Base-by-base conservation (phyloP, 305 asterid genomes). In the Solanum chacoense region DNA sequence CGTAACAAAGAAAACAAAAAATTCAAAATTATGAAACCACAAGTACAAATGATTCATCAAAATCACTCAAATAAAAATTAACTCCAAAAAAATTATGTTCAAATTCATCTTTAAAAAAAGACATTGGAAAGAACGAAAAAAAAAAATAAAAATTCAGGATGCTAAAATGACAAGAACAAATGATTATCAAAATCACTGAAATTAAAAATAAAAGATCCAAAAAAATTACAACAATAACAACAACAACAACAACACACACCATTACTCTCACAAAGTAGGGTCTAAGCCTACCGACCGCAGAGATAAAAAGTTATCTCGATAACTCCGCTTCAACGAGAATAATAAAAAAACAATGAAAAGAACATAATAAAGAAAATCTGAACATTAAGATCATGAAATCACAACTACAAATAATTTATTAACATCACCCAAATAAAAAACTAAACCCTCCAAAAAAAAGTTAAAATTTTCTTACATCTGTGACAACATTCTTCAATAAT, bases 401-500 rank as follows among this genome's bases (percentile, higher is more conserved):
- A 45, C 63, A 45, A 20, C 3, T 59, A 22, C 69, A 59, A 20
- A 59, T 20, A 8, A 59, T 20, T 59, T 59, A 59, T 59, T 8
- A 59, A 59, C 69, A 18, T 20, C 69, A 20, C 11, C n/a, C 71
- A 59, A 59, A 59, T 20, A 20, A 20, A 20, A 55, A 20, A 20
- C 2, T 3, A 59, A 3, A 20, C 12, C 26, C 26, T 4, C 55
- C 18, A 12, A 42, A 59, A 59, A 55, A 40, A 35, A 18, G 18
- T 3, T 11, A 11, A 34, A 22, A 29, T n/a, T 37, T 50, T 8
- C 88, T 74, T n/a, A 89, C 90, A 89, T 42, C 8, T 85, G 16
- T 89, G 92, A 67, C 85, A 88, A 6, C 92, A 90, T 50, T 90
- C 92, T 10, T 84, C 83, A 67, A 90, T 87, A 11, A 65, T 28